Evolutionary conservation across 768 basidiomycete genomes (phyloP).

Genomic region (Rhodotorula paludigena): DNA sequence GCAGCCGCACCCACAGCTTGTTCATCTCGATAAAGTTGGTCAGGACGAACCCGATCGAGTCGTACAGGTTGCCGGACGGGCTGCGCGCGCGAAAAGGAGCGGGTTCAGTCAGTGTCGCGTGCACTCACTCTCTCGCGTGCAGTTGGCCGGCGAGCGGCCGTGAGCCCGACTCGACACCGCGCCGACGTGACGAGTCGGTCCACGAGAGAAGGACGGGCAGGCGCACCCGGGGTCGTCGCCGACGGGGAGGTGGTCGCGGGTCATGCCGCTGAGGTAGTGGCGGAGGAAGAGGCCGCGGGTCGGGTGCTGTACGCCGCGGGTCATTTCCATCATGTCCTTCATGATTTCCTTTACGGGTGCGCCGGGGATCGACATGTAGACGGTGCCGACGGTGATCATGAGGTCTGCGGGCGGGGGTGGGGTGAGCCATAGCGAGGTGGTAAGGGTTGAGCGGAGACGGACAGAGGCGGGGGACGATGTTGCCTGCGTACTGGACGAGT

Average conservation of each 20-base stretch:
- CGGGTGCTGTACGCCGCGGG: slow-evolving; percentile 92
- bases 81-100: slow-evolving; percentile 49
- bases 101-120: background rate
- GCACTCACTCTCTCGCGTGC: too few relatives aligned
- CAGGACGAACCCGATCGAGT: slow-evolving; percentile 90
- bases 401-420: slow-evolving; percentile 58
- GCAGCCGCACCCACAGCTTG: slow-evolving; percentile 97
- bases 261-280: slow-evolving; percentile 95
- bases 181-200: slow-evolving; percentile 8
- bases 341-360: slow-evolving; percentile 98
- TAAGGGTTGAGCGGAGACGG: background rate
- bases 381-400: slow-evolving; percentile 98
- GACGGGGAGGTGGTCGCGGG: slow-evolving; percentile 89
- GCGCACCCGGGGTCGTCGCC: slow-evolving; percentile 72
- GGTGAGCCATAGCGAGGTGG: background rate
- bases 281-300: slow-evolving; percentile 90
- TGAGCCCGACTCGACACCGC: too few relatives aligned
- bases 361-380: slow-evolving; percentile 97
- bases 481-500: slow-evolving; percentile 98
- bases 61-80: slow-evolving; percentile 80
- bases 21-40: slow-evolving; percentile 99
- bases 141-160: background rate
- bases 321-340: slow-evolving; percentile 99
- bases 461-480: slow-evolving; percentile 73
- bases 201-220: background rate